phyloP scores from a whole-genome alignment of 192 early-diverging fungal species.

The Lobulomyces angularis region DNA sequence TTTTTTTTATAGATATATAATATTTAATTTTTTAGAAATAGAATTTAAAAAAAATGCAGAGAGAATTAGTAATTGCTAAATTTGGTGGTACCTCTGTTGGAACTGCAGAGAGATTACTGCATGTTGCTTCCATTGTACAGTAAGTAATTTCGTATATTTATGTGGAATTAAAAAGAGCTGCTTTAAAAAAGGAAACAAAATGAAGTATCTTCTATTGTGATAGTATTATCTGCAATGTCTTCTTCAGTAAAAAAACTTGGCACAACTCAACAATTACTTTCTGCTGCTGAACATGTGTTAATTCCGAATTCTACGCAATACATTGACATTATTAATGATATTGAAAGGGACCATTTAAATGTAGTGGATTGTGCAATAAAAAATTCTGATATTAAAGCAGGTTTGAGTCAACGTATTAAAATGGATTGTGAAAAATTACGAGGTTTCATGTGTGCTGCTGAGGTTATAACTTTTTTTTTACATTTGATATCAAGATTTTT shows the following conservation, averaged over 20 bases:
- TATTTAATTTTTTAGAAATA: too few relatives aligned
- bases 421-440: slow-evolving; percentile 67
- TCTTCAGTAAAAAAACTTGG: neutral
- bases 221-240: neutral
- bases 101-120: slow-evolving; percentile 41
- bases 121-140: slow-evolving; percentile 68
- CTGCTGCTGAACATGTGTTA: slow-evolving; percentile 59
- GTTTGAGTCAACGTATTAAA: slow-evolving; percentile 38
- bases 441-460: slow-evolving; percentile 82
- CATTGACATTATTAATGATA: slow-evolving; percentile 67
- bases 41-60: too few relatives aligned
- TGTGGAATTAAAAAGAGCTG: neutral
- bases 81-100: slow-evolving; percentile 97
- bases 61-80: too few relatives aligned
- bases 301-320: slow-evolving; percentile 57
- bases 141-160: slow-evolving; percentile 33
- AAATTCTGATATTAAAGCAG: slow-evolving; percentile 14
- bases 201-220: slow-evolving; percentile 1
- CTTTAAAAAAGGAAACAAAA: neutral
- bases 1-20: too few relatives aligned
- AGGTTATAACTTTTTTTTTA: slow-evolving; percentile 36
- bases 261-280: slow-evolving; percentile 40
- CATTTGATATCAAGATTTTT: neutral
- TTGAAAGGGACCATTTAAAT: slow-evolving; percentile 68
- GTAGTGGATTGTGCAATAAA: slow-evolving; percentile 28